Evolutionary conservation across 208 protist species (phyloP).

Genomic region (Crithidia thermophila): DNA sequence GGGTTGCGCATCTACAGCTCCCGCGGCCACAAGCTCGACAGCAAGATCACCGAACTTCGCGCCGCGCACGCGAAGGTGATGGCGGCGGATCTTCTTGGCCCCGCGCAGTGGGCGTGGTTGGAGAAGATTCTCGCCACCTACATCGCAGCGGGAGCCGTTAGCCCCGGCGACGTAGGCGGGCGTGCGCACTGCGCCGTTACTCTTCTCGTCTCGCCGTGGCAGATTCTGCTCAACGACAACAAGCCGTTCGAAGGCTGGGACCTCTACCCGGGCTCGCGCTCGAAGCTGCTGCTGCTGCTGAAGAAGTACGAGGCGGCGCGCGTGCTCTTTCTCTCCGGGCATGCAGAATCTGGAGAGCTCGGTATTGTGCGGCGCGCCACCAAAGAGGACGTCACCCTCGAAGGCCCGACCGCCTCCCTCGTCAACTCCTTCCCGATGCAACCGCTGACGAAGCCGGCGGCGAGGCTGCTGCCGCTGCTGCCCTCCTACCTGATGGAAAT

Average conservation of each 20-base stretch:
- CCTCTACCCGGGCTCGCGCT: conserved; percentile 54
- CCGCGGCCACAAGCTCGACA: not conserved
- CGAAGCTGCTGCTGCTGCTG: conserved; percentile 57
- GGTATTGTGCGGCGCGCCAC: conserved; percentile 35
- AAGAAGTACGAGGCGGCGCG: conserved; percentile 43
- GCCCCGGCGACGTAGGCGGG: conserved; percentile 24
- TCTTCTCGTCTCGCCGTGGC: conserved; percentile 65
- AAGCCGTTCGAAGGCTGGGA: conserved; percentile 76
- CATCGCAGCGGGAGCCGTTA: conserved; percentile 12
- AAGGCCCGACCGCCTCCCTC: conserved; percentile 20
- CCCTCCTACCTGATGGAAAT: conserved; percentile 50
- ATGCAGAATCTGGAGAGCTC: conserved; percentile 77
- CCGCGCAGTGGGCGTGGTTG: conserved; percentile 84
- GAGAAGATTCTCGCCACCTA: conserved; percentile 45
- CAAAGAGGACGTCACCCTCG: conserved; percentile 13
- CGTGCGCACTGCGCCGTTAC: conserved; percentile 56
- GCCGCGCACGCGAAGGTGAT: conserved; percentile 16
- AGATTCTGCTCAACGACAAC: conserved; percentile 79
- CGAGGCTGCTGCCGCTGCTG: conserved; percentile 20
- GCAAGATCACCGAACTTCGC: conserved; percentile 9
- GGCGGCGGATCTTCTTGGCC: conserved; percentile 67
- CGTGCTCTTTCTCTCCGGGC: conserved; percentile 77
- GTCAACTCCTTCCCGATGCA: conserved; percentile 13
- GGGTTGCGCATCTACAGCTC: conserved; percentile 11
- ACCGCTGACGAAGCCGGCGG: conserved; percentile 14